These are phyloP conservation scores for Gymnopilus dilepis DNA, from an alignment of 768 basidiomycete species.

Conservation along the genomic window DNA sequence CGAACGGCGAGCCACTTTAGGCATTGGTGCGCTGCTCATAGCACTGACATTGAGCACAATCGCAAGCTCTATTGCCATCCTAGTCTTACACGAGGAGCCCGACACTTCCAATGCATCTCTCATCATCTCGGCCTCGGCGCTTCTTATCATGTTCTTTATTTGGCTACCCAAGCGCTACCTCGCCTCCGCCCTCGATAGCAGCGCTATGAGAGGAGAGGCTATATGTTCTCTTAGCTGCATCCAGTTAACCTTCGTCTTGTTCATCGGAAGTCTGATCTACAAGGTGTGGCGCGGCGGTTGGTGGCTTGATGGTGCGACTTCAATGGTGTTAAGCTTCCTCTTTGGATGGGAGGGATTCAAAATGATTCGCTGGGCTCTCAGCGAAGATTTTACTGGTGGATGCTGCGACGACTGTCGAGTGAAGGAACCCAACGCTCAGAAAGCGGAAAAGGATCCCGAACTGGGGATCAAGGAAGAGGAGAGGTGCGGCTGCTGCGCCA, in stretches of 20 bases:
- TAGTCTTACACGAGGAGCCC: conserved; percentile 42
- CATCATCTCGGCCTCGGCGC: conserved; percentile 47
- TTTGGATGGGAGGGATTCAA: conserved; percentile 50
- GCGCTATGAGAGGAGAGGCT: conserved; percentile 49
- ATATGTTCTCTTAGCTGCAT: conserved; percentile 48
- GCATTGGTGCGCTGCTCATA: conserved; percentile 43
- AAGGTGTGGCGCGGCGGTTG: conserved; percentile 49
- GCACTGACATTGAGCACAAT: conserved; percentile 43
- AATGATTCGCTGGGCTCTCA: conserved; percentile 15
- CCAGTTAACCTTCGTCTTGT: conserved; percentile 47
- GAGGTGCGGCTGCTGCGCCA: conserved; percentile 13
- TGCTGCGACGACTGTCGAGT: conserved; percentile 17
- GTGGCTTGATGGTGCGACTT: conserved; percentile 54
- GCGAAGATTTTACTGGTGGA: conserved; percentile 13
- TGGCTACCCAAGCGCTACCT: conserved; percentile 52
- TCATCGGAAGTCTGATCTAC: conserved; percentile 45
- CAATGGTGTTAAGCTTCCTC: conserved; percentile 42
- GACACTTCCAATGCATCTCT: conserved; percentile 44
- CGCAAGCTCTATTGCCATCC: conserved; percentile 38
- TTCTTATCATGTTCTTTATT: conserved; percentile 44
- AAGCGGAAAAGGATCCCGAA: conserved; percentile 4
- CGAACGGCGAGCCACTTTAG: conserved; percentile 41
- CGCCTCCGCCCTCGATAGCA: conserved; percentile 48
- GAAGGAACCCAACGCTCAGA: not conserved
- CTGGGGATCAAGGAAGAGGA: not conserved